Evolutionary conservation across 148 eudicot species (phyloP).

Genomic region (Limonium bicolor): DNA sequence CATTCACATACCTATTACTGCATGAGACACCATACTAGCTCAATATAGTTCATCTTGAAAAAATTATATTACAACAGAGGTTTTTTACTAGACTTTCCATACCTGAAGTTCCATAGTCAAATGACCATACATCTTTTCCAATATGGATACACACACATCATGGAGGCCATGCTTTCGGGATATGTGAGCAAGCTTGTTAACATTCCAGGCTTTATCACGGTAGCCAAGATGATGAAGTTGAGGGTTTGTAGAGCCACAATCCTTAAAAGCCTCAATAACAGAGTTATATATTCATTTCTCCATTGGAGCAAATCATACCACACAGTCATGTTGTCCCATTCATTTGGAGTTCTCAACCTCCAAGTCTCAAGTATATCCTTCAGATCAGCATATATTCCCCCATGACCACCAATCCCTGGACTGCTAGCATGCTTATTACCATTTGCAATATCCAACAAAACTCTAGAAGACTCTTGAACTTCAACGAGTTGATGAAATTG

Average conservation of each 20-base stretch:
- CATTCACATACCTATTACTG: too few relatives aligned
- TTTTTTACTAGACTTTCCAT: too few relatives aligned
- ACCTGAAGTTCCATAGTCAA: slow-evolving; percentile 99
- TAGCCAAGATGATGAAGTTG: slow-evolving; percentile 95
- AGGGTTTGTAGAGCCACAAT: slow-evolving; percentile 56
- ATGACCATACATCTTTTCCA: slow-evolving; percentile 98
- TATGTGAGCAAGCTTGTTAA: slow-evolving; percentile 90
- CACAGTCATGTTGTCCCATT: slow-evolving; percentile 93
- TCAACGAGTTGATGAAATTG: slow-evolving; percentile 97
- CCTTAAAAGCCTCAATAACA: slow-evolving; percentile 92
- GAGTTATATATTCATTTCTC: slow-evolving; percentile 97
- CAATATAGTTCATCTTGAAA: too few relatives aligned
- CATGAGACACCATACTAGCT: too few relatives aligned
- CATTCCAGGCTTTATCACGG: slow-evolving; percentile 99
- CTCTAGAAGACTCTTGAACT: slow-evolving; percentile 91
- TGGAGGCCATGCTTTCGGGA: slow-evolving; percentile 84
- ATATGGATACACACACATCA: slow-evolving; percentile 88
- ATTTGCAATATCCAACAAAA: slow-evolving; percentile 73
- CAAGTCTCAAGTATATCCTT: slow-evolving; percentile 99
- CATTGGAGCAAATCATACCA: slow-evolving; percentile 98
- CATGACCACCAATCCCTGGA: slow-evolving; percentile 57
- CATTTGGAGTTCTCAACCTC: slow-evolving; percentile 97
- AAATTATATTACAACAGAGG: too few relatives aligned
- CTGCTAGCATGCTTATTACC: slow-evolving; percentile 63
- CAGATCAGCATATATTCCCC: slow-evolving; percentile 72